These are phyloP conservation scores for Hymenoscyphus fructigenus DNA, from an alignment of 2,329 filamentous ascomycete genomes.

Conservation along the genomic window DNA sequence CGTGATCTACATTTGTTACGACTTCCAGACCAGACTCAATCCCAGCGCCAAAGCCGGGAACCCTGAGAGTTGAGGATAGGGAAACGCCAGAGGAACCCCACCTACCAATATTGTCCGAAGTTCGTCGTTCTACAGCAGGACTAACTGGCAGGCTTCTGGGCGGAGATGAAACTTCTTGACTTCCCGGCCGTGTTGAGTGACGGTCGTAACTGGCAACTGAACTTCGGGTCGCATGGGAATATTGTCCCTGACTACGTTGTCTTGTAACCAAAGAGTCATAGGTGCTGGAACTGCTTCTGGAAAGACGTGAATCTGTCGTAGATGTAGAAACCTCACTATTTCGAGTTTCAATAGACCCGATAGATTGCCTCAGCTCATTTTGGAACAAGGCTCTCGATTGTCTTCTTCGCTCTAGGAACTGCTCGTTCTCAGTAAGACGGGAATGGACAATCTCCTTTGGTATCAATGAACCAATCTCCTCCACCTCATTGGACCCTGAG, in stretches of 20 bases:
- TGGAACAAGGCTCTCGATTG: conserved; percentile 30
- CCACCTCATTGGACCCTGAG: conserved; percentile 3
- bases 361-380: conserved; percentile 28
- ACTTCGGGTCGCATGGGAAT: conserved; percentile 25
- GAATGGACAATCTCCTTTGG: conserved; percentile 28
- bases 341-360: conserved; percentile 4
- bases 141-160: neutral
- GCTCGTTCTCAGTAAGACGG: conserved; percentile 31
- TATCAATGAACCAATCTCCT: conserved; percentile 20
- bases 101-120: conserved; percentile 14
- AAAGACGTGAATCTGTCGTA: conserved; percentile 23
- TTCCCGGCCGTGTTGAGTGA: conserved; percentile 13
- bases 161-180: conserved; percentile 14
- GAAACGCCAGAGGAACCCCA: conserved; percentile 11
- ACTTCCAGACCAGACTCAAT: conserved; percentile 32
- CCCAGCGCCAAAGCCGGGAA: conserved; percentile 26
- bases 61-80: conserved; percentile 23
- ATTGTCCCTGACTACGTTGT: conserved; percentile 30
- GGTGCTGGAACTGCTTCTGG: conserved; percentile 26
- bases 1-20: conserved; percentile 22
- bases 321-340: conserved; percentile 14
- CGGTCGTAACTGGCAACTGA: conserved; percentile 29
- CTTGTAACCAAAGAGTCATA: conserved; percentile 29
- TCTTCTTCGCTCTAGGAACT: conserved; percentile 30
- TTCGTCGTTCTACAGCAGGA: conserved; percentile 1